Conservation (phyloP, 768 basidiomycete genomes). For the Suillus subaureus region DNA sequence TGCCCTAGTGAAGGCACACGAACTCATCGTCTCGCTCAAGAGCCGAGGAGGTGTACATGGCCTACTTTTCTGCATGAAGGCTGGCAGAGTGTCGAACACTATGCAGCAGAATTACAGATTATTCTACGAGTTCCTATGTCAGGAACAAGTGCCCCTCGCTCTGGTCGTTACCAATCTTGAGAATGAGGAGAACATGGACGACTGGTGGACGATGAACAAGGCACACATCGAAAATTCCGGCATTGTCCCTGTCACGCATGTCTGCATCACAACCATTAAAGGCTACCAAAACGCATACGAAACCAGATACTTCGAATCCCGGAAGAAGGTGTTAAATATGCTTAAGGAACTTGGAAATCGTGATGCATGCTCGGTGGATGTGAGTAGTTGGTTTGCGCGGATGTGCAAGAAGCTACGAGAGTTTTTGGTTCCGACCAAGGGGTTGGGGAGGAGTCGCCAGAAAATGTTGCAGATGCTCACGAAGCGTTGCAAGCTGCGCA, state of each 20-base stretch:
- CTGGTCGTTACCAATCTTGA: constrained; percentile 39
- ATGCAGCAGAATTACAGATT: constrained; percentile 33
- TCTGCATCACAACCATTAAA: constrained; percentile 31
- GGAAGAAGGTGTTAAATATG: constrained; percentile 25
- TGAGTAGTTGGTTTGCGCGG: background rate
- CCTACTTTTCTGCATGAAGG: constrained; percentile 37
- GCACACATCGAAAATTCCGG: constrained; percentile 20
- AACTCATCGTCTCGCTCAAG: constrained; percentile 36
- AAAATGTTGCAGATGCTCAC: constrained; percentile 14
- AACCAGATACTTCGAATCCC: constrained; percentile 21
- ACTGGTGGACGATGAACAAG: constrained; percentile 36
- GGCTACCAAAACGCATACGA: constrained; percentile 5
- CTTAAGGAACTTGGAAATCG: constrained; percentile 5
- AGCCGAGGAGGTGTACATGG: constrained; percentile 39
- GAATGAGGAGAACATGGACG: constrained; percentile 36
- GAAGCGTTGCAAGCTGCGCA: constrained; percentile 31
- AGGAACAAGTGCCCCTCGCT: constrained; percentile 34
- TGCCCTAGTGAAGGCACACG: constrained; percentile 32
- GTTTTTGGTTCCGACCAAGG: background rate
- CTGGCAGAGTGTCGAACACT: constrained; percentile 30
- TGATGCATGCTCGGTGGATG: background rate
- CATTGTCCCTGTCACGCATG: constrained; percentile 31
- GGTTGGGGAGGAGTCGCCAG: background rate
- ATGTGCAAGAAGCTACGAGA: background rate
- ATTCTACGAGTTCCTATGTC: constrained; percentile 36